These are phyloP conservation scores for Stemphylium vesicarium DNA, from an alignment of 2,329 filamentous ascomycete genomes.

Conservation along the genomic window DNA sequence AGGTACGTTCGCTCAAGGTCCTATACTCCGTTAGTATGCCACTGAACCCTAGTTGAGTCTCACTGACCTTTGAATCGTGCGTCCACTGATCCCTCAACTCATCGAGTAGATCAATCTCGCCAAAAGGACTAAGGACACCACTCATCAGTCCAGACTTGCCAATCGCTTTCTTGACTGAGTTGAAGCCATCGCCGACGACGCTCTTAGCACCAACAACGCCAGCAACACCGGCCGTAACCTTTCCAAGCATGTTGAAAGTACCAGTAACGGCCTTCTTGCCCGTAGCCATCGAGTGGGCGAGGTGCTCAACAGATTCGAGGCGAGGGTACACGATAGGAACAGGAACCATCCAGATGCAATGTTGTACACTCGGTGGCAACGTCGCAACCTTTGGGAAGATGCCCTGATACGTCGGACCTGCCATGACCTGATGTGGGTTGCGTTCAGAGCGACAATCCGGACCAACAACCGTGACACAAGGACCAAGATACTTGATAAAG, in stretches of 20 bases:
- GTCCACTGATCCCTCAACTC: slow-evolving; percentile 98
- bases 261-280: slow-evolving; percentile 97
- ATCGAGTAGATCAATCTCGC: slow-evolving; percentile 92
- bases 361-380: slow-evolving; percentile 89
- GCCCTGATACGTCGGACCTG: slow-evolving; percentile 95
- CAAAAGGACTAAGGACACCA: slow-evolving; percentile 92
- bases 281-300: slow-evolving; percentile 89
- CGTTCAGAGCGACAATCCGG: slow-evolving; percentile 92
- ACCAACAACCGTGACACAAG: slow-evolving; percentile 86
- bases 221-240: slow-evolving; percentile 92
- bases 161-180: slow-evolving; percentile 93
- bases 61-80: slow-evolving; percentile 81
- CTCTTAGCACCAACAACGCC: slow-evolving; percentile 95
- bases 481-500: slow-evolving; percentile 95
- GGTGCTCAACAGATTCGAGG: slow-evolving; percentile 86
- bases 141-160: slow-evolving; percentile 97
- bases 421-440: slow-evolving; percentile 89
- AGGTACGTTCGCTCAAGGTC: slow-evolving; percentile 96
- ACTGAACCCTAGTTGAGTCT: background rate
- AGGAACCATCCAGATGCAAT: slow-evolving; percentile 95
- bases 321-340: slow-evolving; percentile 91
- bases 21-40: slow-evolving; percentile 45
- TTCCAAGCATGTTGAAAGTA: slow-evolving; percentile 94
- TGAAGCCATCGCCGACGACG: slow-evolving; percentile 90
- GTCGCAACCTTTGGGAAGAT: slow-evolving; percentile 94